Conservation (phyloP, 495 filamentous ascomycete species). For the Polyplosphaeria fusca region DNA sequence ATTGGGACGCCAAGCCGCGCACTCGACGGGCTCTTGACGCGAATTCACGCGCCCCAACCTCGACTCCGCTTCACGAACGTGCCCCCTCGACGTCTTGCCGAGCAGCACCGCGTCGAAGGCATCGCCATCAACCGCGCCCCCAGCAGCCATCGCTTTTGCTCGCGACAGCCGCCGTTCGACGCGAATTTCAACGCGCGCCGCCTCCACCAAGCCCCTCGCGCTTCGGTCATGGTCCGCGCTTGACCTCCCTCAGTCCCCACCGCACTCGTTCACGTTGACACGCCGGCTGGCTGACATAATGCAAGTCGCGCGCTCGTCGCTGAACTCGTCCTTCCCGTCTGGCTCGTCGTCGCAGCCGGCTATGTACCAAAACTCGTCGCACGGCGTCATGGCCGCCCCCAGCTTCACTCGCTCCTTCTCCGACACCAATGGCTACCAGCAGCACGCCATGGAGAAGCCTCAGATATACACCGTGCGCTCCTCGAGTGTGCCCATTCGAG, state of each 20-base stretch:
- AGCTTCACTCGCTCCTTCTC: constrained; percentile 45
- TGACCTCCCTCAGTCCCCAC: not conserved
- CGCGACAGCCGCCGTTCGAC: not conserved
- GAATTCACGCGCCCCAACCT: not conserved
- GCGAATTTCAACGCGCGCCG: not conserved
- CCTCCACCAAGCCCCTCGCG: not conserved
- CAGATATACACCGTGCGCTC: constrained; percentile 71
- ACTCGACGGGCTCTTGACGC: not conserved
- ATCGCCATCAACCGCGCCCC: not conserved
- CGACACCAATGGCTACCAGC: constrained; percentile 50
- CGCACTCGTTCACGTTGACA: not conserved
- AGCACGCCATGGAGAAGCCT: constrained; percentile 57
- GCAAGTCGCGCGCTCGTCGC: constrained; percentile 32
- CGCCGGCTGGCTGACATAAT: constrained; percentile 23
- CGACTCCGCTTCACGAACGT: not conserved
- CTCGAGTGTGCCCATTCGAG: not conserved
- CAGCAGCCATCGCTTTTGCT: not conserved
- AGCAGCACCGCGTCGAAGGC: not conserved
- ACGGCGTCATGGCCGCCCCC: constrained; percentile 24
- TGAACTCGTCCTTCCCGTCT: constrained; percentile 33
- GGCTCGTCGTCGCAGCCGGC: constrained; percentile 21
- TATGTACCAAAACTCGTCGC: constrained; percentile 32
- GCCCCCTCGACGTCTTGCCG: too few relatives aligned
- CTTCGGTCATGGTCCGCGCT: not conserved
- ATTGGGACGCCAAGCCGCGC: too few relatives aligned